phyloP scores from a whole-genome alignment of 2,329 filamentous ascomycete genomes.

The Escovopsis sp. region DNA sequence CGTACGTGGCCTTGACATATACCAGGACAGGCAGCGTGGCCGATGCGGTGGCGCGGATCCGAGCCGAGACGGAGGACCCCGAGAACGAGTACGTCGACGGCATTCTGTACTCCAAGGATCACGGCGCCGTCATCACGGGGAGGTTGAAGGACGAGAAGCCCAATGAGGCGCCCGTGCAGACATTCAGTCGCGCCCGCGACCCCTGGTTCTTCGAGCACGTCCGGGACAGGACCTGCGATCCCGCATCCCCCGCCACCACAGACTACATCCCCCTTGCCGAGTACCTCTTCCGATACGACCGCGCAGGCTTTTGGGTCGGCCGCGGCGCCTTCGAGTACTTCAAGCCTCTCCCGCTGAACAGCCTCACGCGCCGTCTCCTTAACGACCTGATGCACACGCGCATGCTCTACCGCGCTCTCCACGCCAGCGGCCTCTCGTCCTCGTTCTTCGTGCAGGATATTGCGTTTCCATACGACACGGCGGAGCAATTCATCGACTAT shows the following conservation, averaged over 20 bases:
- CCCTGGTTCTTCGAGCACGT: conserved; percentile 69
- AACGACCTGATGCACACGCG: conserved; percentile 61
- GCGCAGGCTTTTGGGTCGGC: conserved; percentile 62
- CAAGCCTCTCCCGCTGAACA: conserved; percentile 46
- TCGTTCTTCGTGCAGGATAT: conserved; percentile 57
- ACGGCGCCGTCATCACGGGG: conserved; percentile 53
- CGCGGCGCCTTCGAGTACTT: conserved; percentile 53
- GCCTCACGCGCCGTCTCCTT: conserved; percentile 49
- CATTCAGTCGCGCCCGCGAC: conserved; percentile 43
- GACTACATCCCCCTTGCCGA: conserved; percentile 54
- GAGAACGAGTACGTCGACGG: conserved; percentile 58
- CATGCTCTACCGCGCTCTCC: conserved; percentile 58
- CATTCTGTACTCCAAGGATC: conserved; percentile 46
- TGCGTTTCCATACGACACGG: conserved; percentile 36
- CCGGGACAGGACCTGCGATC: conserved; percentile 24
- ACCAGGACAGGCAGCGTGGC: conserved; percentile 33
- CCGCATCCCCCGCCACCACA: conserved; percentile 8
- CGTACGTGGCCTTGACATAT: conserved; percentile 49
- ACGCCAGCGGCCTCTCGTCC: conserved; percentile 48
- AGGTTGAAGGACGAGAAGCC: conserved; percentile 39
- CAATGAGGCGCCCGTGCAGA: conserved; percentile 28
- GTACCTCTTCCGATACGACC: conserved; percentile 64
- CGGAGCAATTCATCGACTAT: conserved; percentile 40
- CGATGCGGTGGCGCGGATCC: conserved; percentile 32
- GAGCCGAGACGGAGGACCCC: conserved; percentile 26